Percentiles rank a stretch among this genome's conserved stretches.
Conservation (phyloP, 768 basidiomycete species). For the Phlebiopsis gigantea region DNA sequence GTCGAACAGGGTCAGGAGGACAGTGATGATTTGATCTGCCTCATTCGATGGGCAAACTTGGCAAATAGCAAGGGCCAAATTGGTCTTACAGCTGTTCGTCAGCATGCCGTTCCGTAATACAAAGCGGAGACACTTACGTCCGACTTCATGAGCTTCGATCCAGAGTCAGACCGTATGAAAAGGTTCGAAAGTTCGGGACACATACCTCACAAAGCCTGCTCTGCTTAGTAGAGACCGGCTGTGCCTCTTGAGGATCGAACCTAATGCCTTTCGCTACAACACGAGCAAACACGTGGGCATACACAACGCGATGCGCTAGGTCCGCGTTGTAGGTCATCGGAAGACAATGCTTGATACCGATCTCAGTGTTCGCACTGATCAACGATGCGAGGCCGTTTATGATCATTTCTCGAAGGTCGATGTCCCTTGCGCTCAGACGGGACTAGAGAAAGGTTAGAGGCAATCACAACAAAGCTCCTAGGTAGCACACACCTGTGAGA, state of each 20-base stretch:
- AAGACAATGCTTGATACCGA: conserved; percentile 85
- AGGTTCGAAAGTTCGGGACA: neutral
- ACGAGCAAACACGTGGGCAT: conserved; percentile 78
- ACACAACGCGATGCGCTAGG: conserved; percentile 65
- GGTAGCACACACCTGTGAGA: conserved; percentile 16
- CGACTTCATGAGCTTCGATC: conserved; percentile 58
- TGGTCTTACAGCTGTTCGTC: conserved; percentile 46
- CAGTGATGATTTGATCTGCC: conserved; percentile 79
- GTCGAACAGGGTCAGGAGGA: conserved; percentile 84
- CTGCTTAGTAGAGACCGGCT: conserved; percentile 17
- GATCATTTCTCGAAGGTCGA: conserved; percentile 66
- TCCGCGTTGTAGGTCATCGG: conserved; percentile 73
- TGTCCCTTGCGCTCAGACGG: conserved; percentile 19
- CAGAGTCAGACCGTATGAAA: neutral
- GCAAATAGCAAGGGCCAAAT: conserved; percentile 79
- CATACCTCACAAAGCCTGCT: conserved; percentile 31
- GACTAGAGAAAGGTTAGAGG: conserved; percentile 7
- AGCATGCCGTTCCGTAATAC: neutral
- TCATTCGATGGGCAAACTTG: conserved; percentile 78
- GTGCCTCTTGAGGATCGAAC: conserved; percentile 57
- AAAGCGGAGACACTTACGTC: conserved; percentile 44
- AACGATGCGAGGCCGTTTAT: conserved; percentile 79
- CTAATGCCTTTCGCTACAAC: conserved; percentile 78
- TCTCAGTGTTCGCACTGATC: conserved; percentile 79
- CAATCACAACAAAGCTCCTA: neutral